Base-by-base conservation (phyloP, 768 basidiomycete species). In the Scleroderma bovista region DNA sequence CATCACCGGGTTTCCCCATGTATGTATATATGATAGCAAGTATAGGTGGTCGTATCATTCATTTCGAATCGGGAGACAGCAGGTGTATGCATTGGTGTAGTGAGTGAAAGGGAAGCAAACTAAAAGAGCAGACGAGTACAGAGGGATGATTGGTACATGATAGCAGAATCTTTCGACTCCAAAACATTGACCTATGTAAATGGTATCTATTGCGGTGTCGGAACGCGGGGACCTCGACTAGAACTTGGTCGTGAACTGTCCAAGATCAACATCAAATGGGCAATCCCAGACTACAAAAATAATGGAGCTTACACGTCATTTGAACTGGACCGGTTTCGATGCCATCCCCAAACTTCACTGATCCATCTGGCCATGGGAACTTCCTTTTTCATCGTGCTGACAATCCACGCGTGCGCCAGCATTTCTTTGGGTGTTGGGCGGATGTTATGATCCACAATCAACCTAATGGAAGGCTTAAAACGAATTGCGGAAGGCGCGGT, bases 331-430 rank as follows among this genome's bases (percentile, higher is more conserved):
- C 45, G 51, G 17, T 76, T 29, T 59, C 66, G 76, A 46, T 76
- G 75, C 88, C 88, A 91, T 51, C 78, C 81, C 87, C 88, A 92
- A 37, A 93, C 85, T 61, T 87, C 77, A 54, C 83, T 76, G 51
- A 93, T 84, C 91, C 91, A 95, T 60, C 80, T 81, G 7, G 83
- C 86, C 89, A 95, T 94, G 52, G 88, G 83, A 34, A 89, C 84
- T 57, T 92, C 88, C 63, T 84, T 79, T 64, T 81, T 82, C 80
- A 91, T 89, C 46, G 79, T 75, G 50, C 74, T 73, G 46, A 76
- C 68, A 52, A 96, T 83, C 89, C 92, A 96, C 9, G 84, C 84
- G 65, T 96, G 93, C 38, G 71, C 67, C 46, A 93, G 73, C 78
- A 95, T 82, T 57, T 91, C 84, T 58, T 77, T 84, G 2, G 93